A percentile compares a stretch with the other conserved stretches of the same genome.
Evolutionary conservation across 352 stramenopile genomes (phyloP).

Genomic region (Pythium sp.): DNA sequence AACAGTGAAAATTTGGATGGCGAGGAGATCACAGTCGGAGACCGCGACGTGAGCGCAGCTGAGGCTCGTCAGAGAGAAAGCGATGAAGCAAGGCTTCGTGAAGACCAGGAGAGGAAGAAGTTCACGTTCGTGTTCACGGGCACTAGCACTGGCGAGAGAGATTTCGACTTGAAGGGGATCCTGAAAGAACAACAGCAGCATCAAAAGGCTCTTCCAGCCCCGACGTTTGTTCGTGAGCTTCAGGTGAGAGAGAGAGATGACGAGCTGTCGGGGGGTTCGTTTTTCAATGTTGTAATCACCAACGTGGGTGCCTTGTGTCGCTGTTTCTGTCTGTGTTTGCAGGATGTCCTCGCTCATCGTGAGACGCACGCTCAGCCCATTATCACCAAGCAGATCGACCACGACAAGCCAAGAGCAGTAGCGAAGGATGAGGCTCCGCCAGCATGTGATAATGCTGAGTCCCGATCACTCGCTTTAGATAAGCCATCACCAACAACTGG

Average conservation of each 20-base stretch:
- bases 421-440: not conserved
- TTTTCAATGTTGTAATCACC: not conserved
- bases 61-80: not conserved
- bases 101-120: constrained; percentile 7
- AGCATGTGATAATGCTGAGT: not conserved
- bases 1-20: not conserved
- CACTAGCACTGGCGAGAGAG: constrained; percentile 67
- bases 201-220: constrained; percentile 15
- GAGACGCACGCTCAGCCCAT: constrained; percentile 24
- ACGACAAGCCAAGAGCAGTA: constrained; percentile 18
- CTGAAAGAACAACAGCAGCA: constrained; percentile 35
- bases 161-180: constrained; percentile 52
- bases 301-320: no score
- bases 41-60: not conserved
- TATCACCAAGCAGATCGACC: constrained; percentile 43
- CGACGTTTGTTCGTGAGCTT: constrained; percentile 50
- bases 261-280: not conserved
- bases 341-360: constrained; percentile 48
- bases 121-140: constrained; percentile 61
- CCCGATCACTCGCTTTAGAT: not conserved
- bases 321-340: not conserved
- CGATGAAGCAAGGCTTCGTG: not conserved
- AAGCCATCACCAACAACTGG: no score
- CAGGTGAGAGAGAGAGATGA: constrained; percentile 9
- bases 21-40: constrained; percentile 7